Evolutionary conservation across 2,329 filamentous ascomycete genomes (phyloP).

Genomic region (Cercospora canescens): DNA sequence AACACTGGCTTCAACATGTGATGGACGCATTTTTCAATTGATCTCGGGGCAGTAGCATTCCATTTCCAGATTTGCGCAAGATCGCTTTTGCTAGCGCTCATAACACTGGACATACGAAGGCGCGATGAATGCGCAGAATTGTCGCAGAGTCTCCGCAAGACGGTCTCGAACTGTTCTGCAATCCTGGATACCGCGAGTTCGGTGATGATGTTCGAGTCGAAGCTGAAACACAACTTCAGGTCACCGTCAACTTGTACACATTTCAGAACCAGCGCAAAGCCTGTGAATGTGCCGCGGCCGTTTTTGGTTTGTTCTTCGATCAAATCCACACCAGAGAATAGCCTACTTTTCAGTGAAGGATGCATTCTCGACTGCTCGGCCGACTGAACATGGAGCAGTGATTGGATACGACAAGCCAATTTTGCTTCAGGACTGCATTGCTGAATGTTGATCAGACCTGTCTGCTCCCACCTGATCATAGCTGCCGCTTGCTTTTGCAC

Average conservation of each 20-base stretch:
- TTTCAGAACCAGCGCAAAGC: constrained; percentile 7
- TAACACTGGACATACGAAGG: not conserved
- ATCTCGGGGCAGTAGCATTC: not conserved
- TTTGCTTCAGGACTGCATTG: constrained; percentile 53
- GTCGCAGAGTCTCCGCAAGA: not conserved
- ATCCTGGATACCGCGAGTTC: not conserved
- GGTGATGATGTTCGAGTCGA: not conserved
- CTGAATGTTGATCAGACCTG: constrained; percentile 40
- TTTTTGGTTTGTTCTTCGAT: not conserved
- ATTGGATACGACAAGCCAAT: constrained; percentile 48
- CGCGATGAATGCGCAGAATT: not conserved
- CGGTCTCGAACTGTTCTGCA: not conserved
- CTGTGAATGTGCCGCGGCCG: not conserved
- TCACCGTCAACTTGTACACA: not conserved
- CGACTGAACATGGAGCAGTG: constrained; percentile 5
- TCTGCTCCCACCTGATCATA: constrained; percentile 33
- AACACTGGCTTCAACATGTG: not conserved
- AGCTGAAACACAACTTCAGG: not conserved
- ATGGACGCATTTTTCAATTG: constrained; percentile 1
- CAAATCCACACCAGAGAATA: not conserved
- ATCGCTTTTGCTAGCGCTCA: not conserved
- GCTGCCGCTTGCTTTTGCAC: constrained; percentile 2
- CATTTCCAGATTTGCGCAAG: constrained; percentile 3
- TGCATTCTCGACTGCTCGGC: not conserved
- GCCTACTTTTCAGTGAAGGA: not conserved